Evolutionary conservation across 2,329 filamentous ascomycete species (phyloP).

Genomic region (Lecanosticta acicola): DNA sequence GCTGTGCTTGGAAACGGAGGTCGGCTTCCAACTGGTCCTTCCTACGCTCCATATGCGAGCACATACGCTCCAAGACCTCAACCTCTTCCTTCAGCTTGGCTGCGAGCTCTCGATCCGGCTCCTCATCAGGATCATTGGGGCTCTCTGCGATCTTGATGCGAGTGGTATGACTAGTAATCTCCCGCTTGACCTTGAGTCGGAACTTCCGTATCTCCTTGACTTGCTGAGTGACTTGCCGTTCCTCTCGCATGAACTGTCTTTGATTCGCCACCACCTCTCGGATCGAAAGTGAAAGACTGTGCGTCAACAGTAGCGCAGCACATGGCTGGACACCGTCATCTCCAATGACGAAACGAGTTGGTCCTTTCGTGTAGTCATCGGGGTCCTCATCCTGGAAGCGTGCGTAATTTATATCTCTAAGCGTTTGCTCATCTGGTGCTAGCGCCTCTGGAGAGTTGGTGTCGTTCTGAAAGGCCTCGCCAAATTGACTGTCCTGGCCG

Average conservation of each 20-base stretch:
- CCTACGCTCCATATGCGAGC: not conserved
- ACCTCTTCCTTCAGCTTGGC: not conserved
- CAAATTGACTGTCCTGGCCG: too few species aligned
- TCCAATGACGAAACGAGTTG: constrained; percentile 11
- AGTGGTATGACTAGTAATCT: not conserved
- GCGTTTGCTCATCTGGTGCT: not conserved
- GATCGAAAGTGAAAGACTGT: constrained; percentile 5
- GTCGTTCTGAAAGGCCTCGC: too few species aligned
- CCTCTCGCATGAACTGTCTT: not conserved
- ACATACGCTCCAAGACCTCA: not conserved
- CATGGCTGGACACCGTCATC: constrained; percentile 12
- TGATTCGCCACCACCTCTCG: constrained; percentile 8
- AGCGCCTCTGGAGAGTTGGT: not conserved
- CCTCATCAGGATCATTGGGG: not conserved
- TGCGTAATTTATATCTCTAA: not conserved
- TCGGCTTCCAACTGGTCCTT: not conserved
- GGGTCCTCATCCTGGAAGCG: not conserved
- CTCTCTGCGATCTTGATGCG: not conserved
- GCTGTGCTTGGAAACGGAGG: not conserved
- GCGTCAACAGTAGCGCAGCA: constrained; percentile 12
- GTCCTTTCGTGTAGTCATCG: constrained; percentile 15
- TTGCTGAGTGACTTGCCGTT: not conserved
- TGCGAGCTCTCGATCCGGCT: not conserved
- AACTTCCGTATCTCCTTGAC: not conserved
- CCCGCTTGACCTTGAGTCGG: not conserved